Evolutionary conservation across 2,329 filamentous ascomycete genomes (phyloP).

Genomic region (Penicillium sp.): DNA sequence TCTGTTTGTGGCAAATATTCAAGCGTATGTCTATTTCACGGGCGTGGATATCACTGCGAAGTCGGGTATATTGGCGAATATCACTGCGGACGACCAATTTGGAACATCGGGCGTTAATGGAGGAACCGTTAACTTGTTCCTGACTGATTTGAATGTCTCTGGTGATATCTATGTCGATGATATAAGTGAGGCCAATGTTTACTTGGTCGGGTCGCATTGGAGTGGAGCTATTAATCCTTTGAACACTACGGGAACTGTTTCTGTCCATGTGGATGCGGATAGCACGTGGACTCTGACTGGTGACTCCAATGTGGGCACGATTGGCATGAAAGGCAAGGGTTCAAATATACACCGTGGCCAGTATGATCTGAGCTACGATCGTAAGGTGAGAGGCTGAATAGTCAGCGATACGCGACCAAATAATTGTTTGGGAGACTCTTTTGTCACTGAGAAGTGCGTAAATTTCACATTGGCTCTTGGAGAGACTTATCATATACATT

Average conservation of each 20-base stretch:
- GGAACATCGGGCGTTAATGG: neutral
- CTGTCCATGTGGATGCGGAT: neutral
- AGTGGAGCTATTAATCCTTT: constrained; percentile 1
- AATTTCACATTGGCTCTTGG: too few species aligned
- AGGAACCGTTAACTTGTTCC: neutral
- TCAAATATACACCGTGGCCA: neutral
- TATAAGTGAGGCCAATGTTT: neutral
- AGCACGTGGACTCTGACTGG: constrained; percentile 4
- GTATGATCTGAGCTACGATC: constrained; percentile 12
- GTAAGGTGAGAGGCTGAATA: neutral
- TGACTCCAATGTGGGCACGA: neutral
- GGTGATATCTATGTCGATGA: constrained; percentile 8
- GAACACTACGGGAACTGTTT: neutral
- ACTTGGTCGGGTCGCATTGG: constrained; percentile 1
- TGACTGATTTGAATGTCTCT: neutral
- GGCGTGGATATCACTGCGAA: constrained; percentile 1
- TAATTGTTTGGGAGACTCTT: too few species aligned
- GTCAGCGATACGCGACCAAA: too few species aligned
- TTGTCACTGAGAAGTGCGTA: too few species aligned
- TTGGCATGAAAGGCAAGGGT: neutral
- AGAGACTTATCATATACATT: neutral
- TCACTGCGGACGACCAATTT: neutral
- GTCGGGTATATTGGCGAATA: neutral
- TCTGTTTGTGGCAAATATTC: constrained; percentile 2
- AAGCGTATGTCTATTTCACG: constrained; percentile 4